Evolutionary conservation across 768 basidiomycete genomes (phyloP).

Genomic region (Kwoniella dendrophila): DNA sequence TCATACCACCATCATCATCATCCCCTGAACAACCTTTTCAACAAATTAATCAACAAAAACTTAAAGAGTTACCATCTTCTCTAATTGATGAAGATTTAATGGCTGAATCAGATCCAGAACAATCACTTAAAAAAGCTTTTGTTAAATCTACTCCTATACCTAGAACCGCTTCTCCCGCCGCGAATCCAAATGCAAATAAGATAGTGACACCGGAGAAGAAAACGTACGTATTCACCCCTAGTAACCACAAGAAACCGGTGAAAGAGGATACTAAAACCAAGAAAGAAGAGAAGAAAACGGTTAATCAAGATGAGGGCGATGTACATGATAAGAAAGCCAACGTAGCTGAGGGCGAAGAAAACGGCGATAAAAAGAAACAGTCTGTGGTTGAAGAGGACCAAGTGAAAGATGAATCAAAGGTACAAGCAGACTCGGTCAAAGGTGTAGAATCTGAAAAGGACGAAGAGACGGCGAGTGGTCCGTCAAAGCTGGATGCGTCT

Average conservation of each 20-base stretch:
- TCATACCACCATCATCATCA: constrained; percentile 6
- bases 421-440: not conserved
- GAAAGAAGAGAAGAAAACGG: constrained; percentile 5
- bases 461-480: not conserved
- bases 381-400: not conserved
- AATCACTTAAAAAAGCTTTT: constrained; percentile 48
- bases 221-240: constrained; percentile 44
- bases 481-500: not conserved
- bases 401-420: constrained; percentile 8
- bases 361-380: not conserved
- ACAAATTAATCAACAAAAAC: not conserved
- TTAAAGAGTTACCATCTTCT: constrained; percentile 27
- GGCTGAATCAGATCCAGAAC: constrained; percentile 40
- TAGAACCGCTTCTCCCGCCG: not conserved
- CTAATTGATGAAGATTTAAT: constrained; percentile 47
- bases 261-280: constrained; percentile 15
- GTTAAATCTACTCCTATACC: constrained; percentile 39
- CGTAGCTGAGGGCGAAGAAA: constrained; percentile 5
- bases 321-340: not conserved
- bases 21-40: constrained; percentile 7
- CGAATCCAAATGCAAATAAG: not conserved
- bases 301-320: not conserved
- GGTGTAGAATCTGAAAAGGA: constrained; percentile 5
- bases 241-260: constrained; percentile 8
- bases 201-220: constrained; percentile 24